Evolutionary conservation across 2,329 filamentous ascomycete genomes (phyloP).

Genomic region (Colletotrichum musicola): DNA sequence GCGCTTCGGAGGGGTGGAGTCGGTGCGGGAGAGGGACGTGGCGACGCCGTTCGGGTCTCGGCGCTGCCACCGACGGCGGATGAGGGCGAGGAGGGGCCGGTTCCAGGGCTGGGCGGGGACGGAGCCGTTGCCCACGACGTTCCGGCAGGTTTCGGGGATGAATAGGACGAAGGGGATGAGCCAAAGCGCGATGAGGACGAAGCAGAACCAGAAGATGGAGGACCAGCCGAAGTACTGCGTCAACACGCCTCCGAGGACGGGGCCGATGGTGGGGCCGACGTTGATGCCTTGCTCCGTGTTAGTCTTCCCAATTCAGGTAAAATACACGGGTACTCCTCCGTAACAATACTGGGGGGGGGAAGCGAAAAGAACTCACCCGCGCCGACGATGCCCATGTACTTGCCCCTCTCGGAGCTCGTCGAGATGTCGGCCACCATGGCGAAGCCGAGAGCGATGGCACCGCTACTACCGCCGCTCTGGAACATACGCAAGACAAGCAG

Average conservation of each 20-base stretch:
- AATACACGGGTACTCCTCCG: too few relatives aligned
- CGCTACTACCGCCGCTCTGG: conserved; percentile 74
- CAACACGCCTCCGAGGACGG: conserved; percentile 74
- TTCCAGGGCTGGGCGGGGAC: conserved; percentile 70
- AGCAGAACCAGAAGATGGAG: conserved; percentile 78
- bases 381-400: conserved; percentile 77
- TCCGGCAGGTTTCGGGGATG: conserved; percentile 71
- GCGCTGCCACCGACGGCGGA: conserved; percentile 50
- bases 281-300: conserved; percentile 55
- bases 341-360: too few relatives aligned
- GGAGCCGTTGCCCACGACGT: conserved; percentile 73
- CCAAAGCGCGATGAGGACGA: conserved; percentile 65
- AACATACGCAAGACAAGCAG: conserved; percentile 72
- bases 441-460: conserved; percentile 77
- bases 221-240: conserved; percentile 75
- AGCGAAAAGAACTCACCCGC: conserved; percentile 48
- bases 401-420: conserved; percentile 76
- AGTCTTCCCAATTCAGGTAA: not conserved
- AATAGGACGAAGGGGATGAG: conserved; percentile 67
- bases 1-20: conserved; percentile 50
- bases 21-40: conserved; percentile 11
- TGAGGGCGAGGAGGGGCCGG: conserved; percentile 65
- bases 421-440: conserved; percentile 81
- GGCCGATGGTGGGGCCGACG: conserved; percentile 66
- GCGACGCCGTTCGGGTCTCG: conserved; percentile 22